phyloP scores from a whole-genome alignment of 139 green algal species.

The Closterium sp. region DNA sequence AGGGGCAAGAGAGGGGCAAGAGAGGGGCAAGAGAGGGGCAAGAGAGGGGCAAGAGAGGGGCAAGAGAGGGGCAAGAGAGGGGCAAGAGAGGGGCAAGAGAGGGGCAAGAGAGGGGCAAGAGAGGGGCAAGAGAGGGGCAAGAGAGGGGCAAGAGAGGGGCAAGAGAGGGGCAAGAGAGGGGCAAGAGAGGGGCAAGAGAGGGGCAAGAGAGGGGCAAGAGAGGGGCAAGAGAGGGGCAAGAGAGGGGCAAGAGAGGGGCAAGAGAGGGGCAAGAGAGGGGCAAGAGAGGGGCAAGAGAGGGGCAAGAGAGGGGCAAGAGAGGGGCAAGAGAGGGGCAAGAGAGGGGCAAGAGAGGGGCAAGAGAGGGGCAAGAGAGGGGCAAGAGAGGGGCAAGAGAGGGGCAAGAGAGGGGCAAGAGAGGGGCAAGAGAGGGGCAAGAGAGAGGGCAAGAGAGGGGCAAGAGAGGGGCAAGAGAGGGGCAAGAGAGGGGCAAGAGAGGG shows the following conservation, averaged over 20 bases:
- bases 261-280: too few relatives aligned
- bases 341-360: too few relatives aligned
- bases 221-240: conserved; percentile 57
- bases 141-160: conserved; percentile 67
- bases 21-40: too few relatives aligned
- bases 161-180: neutral
- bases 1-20: too few relatives aligned
- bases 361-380: too few relatives aligned
- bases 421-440: conserved; percentile 35
- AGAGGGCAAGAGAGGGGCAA: too few relatives aligned
- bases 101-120: too few relatives aligned
- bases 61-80: neutral
- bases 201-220: neutral
- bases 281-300: too few relatives aligned
- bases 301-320: conserved; percentile 34
- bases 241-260: conserved; percentile 54
- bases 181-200: too few relatives aligned
- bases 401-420: conserved; percentile 64
- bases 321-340: conserved; percentile 64
- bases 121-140: neutral
- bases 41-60: too few relatives aligned
- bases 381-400: neutral
- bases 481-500: conserved; percentile 46
- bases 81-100: conserved; percentile 28
- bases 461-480: too few relatives aligned